Conservation (phyloP, 345 rosid genomes). For the Acer saccharum region DNA sequence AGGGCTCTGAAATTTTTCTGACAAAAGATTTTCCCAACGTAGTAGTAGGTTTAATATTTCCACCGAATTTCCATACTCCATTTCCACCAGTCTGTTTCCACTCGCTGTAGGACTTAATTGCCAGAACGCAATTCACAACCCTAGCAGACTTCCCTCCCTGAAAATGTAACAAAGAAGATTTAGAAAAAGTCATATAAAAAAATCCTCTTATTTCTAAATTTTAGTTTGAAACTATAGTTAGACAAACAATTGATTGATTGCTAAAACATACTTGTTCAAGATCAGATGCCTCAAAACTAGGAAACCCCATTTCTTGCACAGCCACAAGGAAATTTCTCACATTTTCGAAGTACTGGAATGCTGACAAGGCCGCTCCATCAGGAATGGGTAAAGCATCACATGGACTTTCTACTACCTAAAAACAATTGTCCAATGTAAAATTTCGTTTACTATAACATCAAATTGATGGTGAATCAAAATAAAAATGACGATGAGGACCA, state of each 20-base stretch:
- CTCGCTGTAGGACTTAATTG: constrained; percentile 75
- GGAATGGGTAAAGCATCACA: constrained; percentile 69
- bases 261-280: constrained; percentile 67
- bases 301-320: constrained; percentile 66
- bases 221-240: background rate
- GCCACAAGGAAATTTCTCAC: constrained; percentile 88
- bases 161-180: constrained; percentile 7
- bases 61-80: constrained; percentile 88
- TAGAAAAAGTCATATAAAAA: constrained; percentile 9
- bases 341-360: constrained; percentile 88
- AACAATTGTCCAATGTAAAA: background rate
- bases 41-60: constrained; percentile 55
- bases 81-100: constrained; percentile 80
- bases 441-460: background rate
- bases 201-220: background rate
- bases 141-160: constrained; percentile 87
- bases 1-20: constrained; percentile 75
- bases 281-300: constrained; percentile 90
- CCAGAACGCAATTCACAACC: constrained; percentile 74
- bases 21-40: constrained; percentile 53
- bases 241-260: background rate
- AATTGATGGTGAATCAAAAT: background rate
- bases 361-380: constrained; percentile 87
- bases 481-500: constrained; percentile 10
- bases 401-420: constrained; percentile 82